phyloP scores from a whole-genome alignment of 2,329 filamentous ascomycete genomes.

The Fusarium setosum region DNA sequence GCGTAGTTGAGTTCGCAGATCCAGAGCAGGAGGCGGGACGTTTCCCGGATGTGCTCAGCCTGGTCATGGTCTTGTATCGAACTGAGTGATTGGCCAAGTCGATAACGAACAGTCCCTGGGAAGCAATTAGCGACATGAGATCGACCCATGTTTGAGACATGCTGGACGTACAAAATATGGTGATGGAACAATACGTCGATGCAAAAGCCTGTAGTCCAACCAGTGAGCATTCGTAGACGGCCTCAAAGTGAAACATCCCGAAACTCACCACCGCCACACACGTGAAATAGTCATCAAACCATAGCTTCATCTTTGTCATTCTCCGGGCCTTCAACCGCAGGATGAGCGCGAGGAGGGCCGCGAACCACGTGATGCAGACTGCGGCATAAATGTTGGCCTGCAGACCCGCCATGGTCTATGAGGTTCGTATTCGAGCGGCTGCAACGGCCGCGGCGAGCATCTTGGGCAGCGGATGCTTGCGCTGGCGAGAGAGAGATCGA shows the following conservation, averaged over 20 bases:
- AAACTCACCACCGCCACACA: slow-evolving; percentile 30
- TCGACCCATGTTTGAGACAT: too few relatives aligned
- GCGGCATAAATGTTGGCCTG: slow-evolving; percentile 34
- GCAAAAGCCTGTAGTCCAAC: slow-evolving; percentile 4
- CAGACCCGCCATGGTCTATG: slow-evolving; percentile 34
- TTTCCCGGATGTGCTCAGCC: neutral
- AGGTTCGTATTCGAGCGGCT: neutral
- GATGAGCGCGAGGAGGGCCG: slow-evolving; percentile 23
- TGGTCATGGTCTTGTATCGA: neutral
- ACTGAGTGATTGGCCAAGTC: slow-evolving; percentile 23
- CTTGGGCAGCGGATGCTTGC: neutral
- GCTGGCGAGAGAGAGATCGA: neutral
- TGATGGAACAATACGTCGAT: slow-evolving; percentile 17
- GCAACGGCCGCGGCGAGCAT: neutral
- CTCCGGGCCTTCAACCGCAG: slow-evolving; percentile 32
- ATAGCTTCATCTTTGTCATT: slow-evolving; percentile 36
- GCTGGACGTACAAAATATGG: slow-evolving; percentile 20
- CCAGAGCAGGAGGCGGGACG: slow-evolving; percentile 29
- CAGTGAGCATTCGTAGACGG: neutral
- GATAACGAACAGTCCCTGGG: slow-evolving; percentile 27
- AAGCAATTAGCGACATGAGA: neutral
- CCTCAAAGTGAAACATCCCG: too few relatives aligned
- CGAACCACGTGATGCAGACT: slow-evolving; percentile 32
- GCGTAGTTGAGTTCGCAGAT: slow-evolving; percentile 37
- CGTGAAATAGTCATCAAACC: slow-evolving; percentile 38